Base-by-base conservation (phyloP, 2,329 filamentous ascomycete genomes). In the Aschersonia sp. region DNA sequence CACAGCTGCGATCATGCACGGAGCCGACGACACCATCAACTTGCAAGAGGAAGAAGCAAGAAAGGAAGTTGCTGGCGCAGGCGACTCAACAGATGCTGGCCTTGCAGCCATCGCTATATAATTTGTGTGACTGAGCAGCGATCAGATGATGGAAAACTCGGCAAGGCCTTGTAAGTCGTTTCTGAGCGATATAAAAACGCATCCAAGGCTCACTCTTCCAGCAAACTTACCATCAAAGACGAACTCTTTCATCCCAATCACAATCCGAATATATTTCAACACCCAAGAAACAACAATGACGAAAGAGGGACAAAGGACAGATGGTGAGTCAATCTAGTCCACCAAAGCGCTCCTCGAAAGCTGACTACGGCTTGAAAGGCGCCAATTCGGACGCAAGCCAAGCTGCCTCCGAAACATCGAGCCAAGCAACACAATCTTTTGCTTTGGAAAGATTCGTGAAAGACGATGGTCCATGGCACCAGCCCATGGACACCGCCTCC, bases 401-500 rank as follows among this genome's bases (percentile, higher is more conserved):
- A 42, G 12, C 9, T 39, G 35, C 40, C 14, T 42, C 40, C 7
- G 14, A 42, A 22, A 9, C 40, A 42, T 7, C 40, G n/a, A 12
- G 35, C 8, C 31, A 31, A 12, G 32, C 41, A 29, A 35, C 43
- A 30, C 30, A 12, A 4, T 46, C 49, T 8, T 47, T 43, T 29
- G 40, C 43, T 4, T 46, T 47, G 12, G 46, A 50, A 39, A 37
- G 49, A 22, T 50, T 47, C 31, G 43, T 43, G 29, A 39, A 9
- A 10, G 44, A 50, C 12, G 49, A 46, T 1, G 48, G 49, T 8
- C 46, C 49, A 14, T 47, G 46, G 49, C 40, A 47, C 33, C 43
- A 45, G 30, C 44, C 44, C 40, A 40, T 43, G 22, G 46, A 44
- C 22, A 46, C 32, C 11, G 11, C 40, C 22, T 29, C 48, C 7